Evolutionary conservation across 2,329 filamentous ascomycete species (phyloP), one percentile per base, ranked within the genome.

Genomic region (Cladosporium cucumerinum): DNA sequence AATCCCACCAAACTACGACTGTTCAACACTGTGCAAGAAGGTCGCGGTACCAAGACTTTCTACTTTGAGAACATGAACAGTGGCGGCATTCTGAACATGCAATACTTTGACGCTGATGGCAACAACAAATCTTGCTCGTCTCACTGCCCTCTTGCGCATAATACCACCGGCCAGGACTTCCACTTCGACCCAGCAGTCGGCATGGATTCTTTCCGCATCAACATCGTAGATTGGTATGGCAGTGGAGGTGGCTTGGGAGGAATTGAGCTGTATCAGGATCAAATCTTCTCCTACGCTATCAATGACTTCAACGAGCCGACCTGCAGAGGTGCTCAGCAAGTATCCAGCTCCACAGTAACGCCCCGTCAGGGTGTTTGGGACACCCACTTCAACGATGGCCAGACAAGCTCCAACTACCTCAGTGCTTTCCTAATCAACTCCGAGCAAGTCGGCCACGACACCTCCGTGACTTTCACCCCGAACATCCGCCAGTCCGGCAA

Each of bases 61-160:
- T 87, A 93, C 65, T 96, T 92, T 74, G 92, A 91, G 25, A 91
- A 93, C 21, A 81, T 94, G 65, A 93, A 94, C 5, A 87, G 94
- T 72, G 89, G 91, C 68, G 95, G 95, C 61, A 97, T 99, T 75
- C 91, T 99, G 88, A 97, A 98, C 78, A 84, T 99, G 73, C 96
- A 93, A 43, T 98, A 95, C 72, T 88, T 88, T 68, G 92, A 98
- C 90, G 26, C 81, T 75, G 46, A 90, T 1, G 89, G 90, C 28
- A 80, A 85, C 59, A 88, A 89, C 63, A 79, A 81, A 32, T 88
- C 85, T 65, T 99, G 95, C 79, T 92, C 93, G 61, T 89, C 87
- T 67, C 84, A 87, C 72, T 99, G 95, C 72, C 91, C 93, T n/a
- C 84, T 99, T 57, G 92, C 90, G 67, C 70, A 81, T 66, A 87